Percentiles rank a stretch among this genome's conserved stretches.
phyloP scores from a whole-genome alignment of 306 rosid genomes.

The Carpinus fangiana region DNA sequence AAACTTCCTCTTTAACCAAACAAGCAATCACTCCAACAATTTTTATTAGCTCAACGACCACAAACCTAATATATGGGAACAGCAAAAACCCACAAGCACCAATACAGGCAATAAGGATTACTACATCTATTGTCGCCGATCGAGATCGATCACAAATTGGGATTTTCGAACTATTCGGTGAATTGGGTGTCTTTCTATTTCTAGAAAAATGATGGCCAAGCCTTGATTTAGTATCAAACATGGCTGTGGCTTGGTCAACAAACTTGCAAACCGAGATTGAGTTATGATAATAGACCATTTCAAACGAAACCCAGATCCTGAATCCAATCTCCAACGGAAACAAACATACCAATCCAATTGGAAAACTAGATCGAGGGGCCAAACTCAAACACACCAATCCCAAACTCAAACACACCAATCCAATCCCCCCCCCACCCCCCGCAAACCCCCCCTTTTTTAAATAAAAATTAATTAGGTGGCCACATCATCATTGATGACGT shows the following conservation, averaged over 20 bases:
- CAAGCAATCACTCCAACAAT: slow-evolving; percentile 33
- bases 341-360: slow-evolving; percentile 28
- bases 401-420: no score
- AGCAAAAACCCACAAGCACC: slow-evolving; percentile 64
- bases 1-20: slow-evolving; percentile 68
- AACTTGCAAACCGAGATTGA: slow-evolving; percentile 95
- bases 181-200: slow-evolving; percentile 45
- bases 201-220: slow-evolving; percentile 32
- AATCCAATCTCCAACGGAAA: slow-evolving; percentile 37
- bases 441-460: no score
- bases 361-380: slow-evolving; percentile 42
- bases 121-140: slow-evolving; percentile 71
- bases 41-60: slow-evolving; percentile 35
- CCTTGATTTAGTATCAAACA: slow-evolving; percentile 68
- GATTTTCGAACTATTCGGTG: slow-evolving; percentile 50
- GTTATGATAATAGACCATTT: slow-evolving; percentile 91
- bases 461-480: no score
- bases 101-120: slow-evolving; percentile 66
- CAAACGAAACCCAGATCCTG: slow-evolving; percentile 39
- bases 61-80: slow-evolving; percentile 59
- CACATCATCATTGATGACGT: no score
- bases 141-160: slow-evolving; percentile 75
- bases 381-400: no score
- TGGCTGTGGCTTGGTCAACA: slow-evolving; percentile 62
- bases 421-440: no score